These are phyloP conservation scores for Beta lomatogona DNA, from an alignment of 179 eudicot genomes.

Conservation along the genomic window DNA sequence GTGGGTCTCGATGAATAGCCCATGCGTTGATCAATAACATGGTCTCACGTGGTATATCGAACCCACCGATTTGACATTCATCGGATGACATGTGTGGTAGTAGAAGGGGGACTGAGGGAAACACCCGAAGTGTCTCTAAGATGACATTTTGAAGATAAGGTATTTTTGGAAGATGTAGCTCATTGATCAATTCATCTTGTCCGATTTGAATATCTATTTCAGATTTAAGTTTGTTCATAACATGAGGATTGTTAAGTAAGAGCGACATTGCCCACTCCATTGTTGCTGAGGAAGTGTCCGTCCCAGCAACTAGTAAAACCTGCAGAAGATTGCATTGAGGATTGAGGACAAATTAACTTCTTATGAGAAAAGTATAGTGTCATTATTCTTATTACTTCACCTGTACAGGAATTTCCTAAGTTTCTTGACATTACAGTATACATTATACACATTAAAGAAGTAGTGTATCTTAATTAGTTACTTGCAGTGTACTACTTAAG, in stretches of 20 bases:
- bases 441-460: no score
- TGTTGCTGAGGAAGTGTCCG: constrained; percentile 54
- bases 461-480: no score
- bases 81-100: constrained; percentile 50
- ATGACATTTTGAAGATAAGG: constrained; percentile 45
- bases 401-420: no score
- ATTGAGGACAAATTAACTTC: background rate
- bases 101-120: constrained; percentile 53
- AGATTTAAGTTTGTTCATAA: constrained; percentile 36
- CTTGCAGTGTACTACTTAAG: no score
- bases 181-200: constrained; percentile 32
- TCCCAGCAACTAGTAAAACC: constrained; percentile 55
- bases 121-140: constrained; percentile 48
- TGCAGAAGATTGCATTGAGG: constrained; percentile 16
- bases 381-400: no score
- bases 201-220: constrained; percentile 50
- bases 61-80: constrained; percentile 47
- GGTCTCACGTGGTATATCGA: constrained; percentile 47
- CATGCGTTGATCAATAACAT: constrained; percentile 56
- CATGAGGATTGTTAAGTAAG: constrained; percentile 53
- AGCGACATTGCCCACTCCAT: constrained; percentile 80
- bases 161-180: constrained; percentile 45
- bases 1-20: constrained; percentile 65
- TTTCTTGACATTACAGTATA: no score
- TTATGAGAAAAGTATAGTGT: no score